These are phyloP conservation scores for Fonsecaea nubica DNA, from an alignment of 2,329 filamentous ascomycete species.

Conservation along the genomic window DNA sequence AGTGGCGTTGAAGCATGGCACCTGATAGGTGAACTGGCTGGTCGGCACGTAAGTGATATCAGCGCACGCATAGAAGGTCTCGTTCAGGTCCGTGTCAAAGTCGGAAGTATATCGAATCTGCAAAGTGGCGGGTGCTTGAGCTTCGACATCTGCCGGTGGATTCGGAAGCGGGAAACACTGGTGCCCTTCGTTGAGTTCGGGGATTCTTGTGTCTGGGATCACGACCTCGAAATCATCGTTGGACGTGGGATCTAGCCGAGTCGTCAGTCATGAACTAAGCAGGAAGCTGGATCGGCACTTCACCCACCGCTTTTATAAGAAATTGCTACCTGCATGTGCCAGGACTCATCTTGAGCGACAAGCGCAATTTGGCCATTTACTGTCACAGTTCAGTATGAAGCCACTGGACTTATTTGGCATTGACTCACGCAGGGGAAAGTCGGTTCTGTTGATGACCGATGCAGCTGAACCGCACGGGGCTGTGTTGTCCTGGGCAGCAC, in stretches of 20 bases:
- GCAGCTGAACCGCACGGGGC: slow-evolving; percentile 63
- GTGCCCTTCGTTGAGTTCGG: slow-evolving; percentile 52
- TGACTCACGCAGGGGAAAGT: slow-evolving; percentile 61
- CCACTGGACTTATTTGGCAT: background rate
- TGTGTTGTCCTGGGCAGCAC: slow-evolving; percentile 61
- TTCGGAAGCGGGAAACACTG: slow-evolving; percentile 54
- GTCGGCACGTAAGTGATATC: slow-evolving; percentile 54
- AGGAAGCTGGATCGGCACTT: slow-evolving; percentile 24
- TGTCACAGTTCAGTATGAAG: slow-evolving; percentile 41
- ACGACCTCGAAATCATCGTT: slow-evolving; percentile 51
- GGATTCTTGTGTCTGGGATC: slow-evolving; percentile 45
- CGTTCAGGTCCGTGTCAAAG: slow-evolving; percentile 50
- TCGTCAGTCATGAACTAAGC: slow-evolving; percentile 10
- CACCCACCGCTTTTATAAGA: slow-evolving; percentile 49
- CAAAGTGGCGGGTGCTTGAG: slow-evolving; percentile 54
- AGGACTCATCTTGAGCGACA: slow-evolving; percentile 64
- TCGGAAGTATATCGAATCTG: slow-evolving; percentile 54
- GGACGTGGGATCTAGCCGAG: slow-evolving; percentile 46
- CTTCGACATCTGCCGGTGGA: slow-evolving; percentile 43
- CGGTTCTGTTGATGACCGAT: slow-evolving; percentile 58
- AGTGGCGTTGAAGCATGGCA: slow-evolving; percentile 58
- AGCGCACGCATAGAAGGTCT: slow-evolving; percentile 57
- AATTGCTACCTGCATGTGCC: slow-evolving; percentile 60
- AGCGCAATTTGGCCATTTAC: slow-evolving; percentile 63
- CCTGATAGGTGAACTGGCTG: slow-evolving; percentile 49